Conservation (phyloP, 176 grass and related monocot genomes). For the Zea luxurians region DNA sequence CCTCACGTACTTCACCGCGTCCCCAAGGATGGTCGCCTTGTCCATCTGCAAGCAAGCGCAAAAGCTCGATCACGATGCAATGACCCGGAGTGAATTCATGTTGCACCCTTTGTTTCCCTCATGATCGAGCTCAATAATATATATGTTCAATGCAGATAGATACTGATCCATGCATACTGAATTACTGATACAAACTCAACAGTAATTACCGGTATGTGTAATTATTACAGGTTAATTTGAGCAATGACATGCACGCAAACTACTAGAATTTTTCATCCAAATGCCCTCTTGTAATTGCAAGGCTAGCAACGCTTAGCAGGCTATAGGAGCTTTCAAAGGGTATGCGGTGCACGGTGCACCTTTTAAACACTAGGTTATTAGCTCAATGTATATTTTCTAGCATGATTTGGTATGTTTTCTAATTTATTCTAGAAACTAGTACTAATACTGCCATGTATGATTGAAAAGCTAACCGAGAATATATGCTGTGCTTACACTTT, state of each 20-base stretch:
- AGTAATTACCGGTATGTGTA: too few species aligned
- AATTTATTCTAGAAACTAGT: background rate
- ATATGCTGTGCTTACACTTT: conserved; percentile 4
- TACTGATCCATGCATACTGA: too few species aligned
- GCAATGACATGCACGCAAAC: too few species aligned
- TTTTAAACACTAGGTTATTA: background rate
- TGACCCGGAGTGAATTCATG: background rate
- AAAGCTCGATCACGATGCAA: background rate
- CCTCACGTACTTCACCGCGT: conserved; percentile 71
- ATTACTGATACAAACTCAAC: too few species aligned
- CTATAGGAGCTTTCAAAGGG: background rate
- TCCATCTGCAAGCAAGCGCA: conserved; percentile 46
- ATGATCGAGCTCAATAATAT: too few species aligned
- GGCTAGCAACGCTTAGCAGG: background rate
- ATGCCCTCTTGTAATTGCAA: too few species aligned
- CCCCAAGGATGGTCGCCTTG: conserved; percentile 80
- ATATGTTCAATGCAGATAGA: too few species aligned
- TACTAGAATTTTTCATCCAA: too few species aligned
- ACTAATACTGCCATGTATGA: background rate
- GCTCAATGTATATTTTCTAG: background rate
- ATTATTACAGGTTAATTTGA: too few species aligned
- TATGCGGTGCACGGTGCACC: background rate
- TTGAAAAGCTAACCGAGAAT: background rate
- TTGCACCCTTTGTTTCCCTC: background rate
- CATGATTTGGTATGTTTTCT: background rate